Conservation (phyloP, 2,329 filamentous ascomycete genomes). For the Fusarium sp. region DNA sequence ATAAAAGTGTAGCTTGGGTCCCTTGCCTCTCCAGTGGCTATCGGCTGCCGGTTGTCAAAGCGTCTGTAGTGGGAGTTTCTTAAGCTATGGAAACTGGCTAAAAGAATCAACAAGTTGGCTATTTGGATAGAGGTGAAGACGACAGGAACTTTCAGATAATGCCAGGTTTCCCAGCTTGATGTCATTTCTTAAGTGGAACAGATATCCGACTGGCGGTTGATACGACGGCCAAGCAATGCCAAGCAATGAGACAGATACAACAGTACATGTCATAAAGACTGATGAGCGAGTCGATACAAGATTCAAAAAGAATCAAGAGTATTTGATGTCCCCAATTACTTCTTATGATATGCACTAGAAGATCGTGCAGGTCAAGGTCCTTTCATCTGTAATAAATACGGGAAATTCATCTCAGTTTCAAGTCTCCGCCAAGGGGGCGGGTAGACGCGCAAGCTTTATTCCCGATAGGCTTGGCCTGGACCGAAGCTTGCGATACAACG, state of each 20-base stretch:
- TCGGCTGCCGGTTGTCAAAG: background rate
- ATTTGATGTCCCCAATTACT: background rate
- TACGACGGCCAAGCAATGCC: too few species aligned
- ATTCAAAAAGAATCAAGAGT: too few species aligned
- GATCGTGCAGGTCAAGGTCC: background rate
- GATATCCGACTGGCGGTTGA: too few species aligned
- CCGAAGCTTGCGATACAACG: slow-evolving; percentile 4
- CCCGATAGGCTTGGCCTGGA: slow-evolving; percentile 20
- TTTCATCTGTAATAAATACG: slow-evolving; percentile 6
- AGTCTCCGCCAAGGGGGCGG: slow-evolving; percentile 14
- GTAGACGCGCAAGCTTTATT: slow-evolving; percentile 36
- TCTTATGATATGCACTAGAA: background rate
- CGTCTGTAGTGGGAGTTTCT: background rate
- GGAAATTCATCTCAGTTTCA: slow-evolving; percentile 22
- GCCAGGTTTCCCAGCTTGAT: too few species aligned
- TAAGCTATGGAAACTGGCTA: background rate
- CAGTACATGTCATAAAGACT: too few species aligned
- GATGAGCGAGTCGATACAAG: too few species aligned
- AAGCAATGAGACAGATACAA: too few species aligned
- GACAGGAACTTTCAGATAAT: too few species aligned
- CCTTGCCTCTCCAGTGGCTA: background rate
- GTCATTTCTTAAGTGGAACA: too few species aligned
- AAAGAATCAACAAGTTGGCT: too few species aligned
- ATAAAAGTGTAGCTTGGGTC: background rate
- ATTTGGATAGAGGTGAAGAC: too few species aligned